phyloP scores from a whole-genome alignment of 208 protist genomes.

The Trypanosoma congolense region DNA sequence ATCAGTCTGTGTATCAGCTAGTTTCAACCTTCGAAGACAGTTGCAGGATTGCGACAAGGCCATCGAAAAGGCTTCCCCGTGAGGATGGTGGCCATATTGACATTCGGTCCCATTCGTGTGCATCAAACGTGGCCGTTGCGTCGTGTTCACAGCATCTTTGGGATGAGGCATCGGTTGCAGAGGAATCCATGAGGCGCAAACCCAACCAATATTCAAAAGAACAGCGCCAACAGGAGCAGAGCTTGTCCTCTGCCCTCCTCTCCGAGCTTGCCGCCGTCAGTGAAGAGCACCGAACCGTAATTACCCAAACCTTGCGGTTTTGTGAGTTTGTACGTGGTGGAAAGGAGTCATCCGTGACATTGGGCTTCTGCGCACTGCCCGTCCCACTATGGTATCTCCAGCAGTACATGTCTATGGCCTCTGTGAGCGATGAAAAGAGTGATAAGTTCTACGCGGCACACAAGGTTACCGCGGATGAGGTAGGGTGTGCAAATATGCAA shows the following conservation, averaged over 20 bases:
- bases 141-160: not conserved
- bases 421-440: slow-evolving; percentile 5
- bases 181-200: not conserved
- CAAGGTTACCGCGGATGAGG: not conserved
- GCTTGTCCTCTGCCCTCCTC: slow-evolving; percentile 18
- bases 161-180: not conserved
- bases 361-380: slow-evolving; percentile 21
- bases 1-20: slow-evolving; percentile 68
- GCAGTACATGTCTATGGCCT: slow-evolving; percentile 12
- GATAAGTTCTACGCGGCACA: not conserved
- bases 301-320: slow-evolving; percentile 38
- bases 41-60: slow-evolving; percentile 18
- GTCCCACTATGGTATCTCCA: slow-evolving; percentile 24
- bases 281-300: slow-evolving; percentile 24
- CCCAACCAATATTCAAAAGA: not conserved
- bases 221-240: not conserved
- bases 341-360: slow-evolving; percentile 6
- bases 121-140: not conserved
- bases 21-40: slow-evolving; percentile 58
- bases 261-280: slow-evolving; percentile 18
- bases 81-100: slow-evolving; percentile 8
- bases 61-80: not conserved
- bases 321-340: slow-evolving; percentile 31
- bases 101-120: not conserved
- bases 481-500: not conserved